Base-by-base conservation (phyloP, 2,329 filamentous ascomycete genomes). In the Cytospora schulzeri region DNA sequence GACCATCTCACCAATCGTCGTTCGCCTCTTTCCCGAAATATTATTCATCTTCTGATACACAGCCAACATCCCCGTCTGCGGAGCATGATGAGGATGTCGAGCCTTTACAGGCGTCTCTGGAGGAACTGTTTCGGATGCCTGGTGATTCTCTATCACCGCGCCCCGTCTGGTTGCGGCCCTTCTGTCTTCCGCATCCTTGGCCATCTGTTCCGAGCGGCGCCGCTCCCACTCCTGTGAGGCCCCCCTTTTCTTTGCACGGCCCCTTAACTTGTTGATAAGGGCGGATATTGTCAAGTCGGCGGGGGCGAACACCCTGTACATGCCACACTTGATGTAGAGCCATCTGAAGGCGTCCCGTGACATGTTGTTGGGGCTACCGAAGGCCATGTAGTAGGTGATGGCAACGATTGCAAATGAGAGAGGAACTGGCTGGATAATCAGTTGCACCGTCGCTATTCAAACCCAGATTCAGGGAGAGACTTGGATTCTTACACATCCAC, bases 341-440 rank as follows among this genome's bases (percentile, higher is more conserved):
- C 62, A 66, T 26, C 65, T 54, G 58, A 66, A 65, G 4, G 61
- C 29, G 31, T 66, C 62, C n/a, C 65, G 62, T 1, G 62, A 62
- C 41, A 66, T 64, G 11, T 58, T 55, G 24, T 35, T 35, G 2
- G 65, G 65, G 38, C 56, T 66, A 11, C 65, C 65, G 22, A 66
- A 66, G 29, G 65, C 65, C 15, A 60, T 51, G n/a, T 66, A 66
- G 50, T 66, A 66, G 3, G 65, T 66, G 11, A 66, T 62, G 15
- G 65, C 65, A 3, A 66, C 65, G 22, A 66, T 66, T n/a, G 57
- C 45, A 9, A 66, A 45, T 0, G 65, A 66, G 2, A 66, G 54
- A 0, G 65, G 65, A 19, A 66, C 65, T 66, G n/a, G n/a, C n/a
- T n/a, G n/a, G n/a, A n/a, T n/a, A n/a, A n/a, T n/a, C n/a, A n/a